phyloP scores from a whole-genome alignment of 768 basidiomycete species.

The Amanita subjunquillea region DNA sequence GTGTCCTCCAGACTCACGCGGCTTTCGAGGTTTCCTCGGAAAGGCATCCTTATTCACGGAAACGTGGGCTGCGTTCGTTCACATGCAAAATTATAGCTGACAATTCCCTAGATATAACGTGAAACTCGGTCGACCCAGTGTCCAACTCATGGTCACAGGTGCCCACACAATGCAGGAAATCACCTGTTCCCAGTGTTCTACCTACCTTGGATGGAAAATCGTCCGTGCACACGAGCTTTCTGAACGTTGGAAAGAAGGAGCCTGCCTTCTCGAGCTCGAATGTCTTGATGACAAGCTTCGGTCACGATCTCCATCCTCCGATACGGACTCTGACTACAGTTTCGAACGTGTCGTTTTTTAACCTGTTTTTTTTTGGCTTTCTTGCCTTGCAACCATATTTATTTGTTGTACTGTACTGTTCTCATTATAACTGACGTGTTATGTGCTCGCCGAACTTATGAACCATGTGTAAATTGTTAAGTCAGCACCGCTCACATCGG shows the following conservation, averaged over 20 bases:
- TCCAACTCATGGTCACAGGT: constrained; percentile 53
- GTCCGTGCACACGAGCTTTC: constrained; percentile 42
- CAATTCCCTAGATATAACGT: constrained; percentile 33
- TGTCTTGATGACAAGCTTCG: constrained; percentile 19
- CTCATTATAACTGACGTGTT: not conserved
- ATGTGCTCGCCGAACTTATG: not conserved
- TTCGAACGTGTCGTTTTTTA: constrained; percentile 8
- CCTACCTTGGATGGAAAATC: constrained; percentile 57
- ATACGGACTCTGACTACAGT: constrained; percentile 25
- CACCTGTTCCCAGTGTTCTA: constrained; percentile 35
- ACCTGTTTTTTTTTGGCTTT: not conserved
- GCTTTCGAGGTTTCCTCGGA: constrained; percentile 46
- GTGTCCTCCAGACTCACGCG: constrained; percentile 35
- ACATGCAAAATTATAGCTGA: not conserved
- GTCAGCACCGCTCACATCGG: not conserved
- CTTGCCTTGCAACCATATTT: not conserved
- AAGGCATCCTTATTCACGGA: constrained; percentile 51
- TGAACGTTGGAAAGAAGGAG: constrained; percentile 57
- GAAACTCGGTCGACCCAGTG: constrained; percentile 29
- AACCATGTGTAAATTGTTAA: not conserved
- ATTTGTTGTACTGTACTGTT: not conserved
- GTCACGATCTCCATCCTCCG: constrained; percentile 17
- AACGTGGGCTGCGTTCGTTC: constrained; percentile 25
- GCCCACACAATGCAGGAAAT: constrained; percentile 55
- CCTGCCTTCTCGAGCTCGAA: constrained; percentile 49